These are phyloP conservation scores for Trichosporon sp. DNA, from an alignment of 1,284 basidiomycete species.

Conservation along the genomic window DNA sequence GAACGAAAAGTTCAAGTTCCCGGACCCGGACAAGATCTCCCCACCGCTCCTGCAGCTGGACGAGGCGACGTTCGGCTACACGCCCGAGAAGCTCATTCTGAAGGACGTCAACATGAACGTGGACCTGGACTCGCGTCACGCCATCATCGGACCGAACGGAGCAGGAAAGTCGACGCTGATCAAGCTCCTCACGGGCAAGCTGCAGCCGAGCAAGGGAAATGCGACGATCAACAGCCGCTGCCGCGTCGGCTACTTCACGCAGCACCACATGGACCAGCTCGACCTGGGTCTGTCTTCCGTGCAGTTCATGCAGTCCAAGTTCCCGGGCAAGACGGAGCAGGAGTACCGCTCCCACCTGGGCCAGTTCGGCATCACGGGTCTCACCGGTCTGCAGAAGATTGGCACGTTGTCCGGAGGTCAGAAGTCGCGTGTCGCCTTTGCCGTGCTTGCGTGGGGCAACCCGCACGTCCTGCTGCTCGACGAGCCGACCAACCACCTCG, in stretches of 20 bases:
- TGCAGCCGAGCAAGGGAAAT: constrained; percentile 77
- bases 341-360: constrained; percentile 94
- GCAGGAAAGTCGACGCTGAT: constrained; percentile 65
- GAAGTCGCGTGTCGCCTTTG: constrained; percentile 94
- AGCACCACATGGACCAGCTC: constrained; percentile 96
- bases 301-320: constrained; percentile 85
- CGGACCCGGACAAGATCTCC: constrained; percentile 92
- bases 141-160: constrained; percentile 76
- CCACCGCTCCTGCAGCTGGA: constrained; percentile 94
- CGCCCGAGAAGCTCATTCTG: constrained; percentile 75
- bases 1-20: constrained; percentile 89
- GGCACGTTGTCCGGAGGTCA: constrained; percentile 76
- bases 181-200: constrained; percentile 90
- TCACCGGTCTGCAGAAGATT: constrained; percentile 72
- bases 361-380: constrained; percentile 97
- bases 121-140: constrained; percentile 83
- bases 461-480: constrained; percentile 89
- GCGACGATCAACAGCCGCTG: constrained; percentile 88
- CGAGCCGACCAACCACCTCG: constrained; percentile 97
- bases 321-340: constrained; percentile 93
- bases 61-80: constrained; percentile 90
- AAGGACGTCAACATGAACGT: constrained; percentile 86
- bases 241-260: constrained; percentile 90
- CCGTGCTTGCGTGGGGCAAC: constrained; percentile 81
- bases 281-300: constrained; percentile 83